Base-by-base conservation (phyloP, 306 rosid genomes). In the Cucurbita argyrosperma region DNA sequence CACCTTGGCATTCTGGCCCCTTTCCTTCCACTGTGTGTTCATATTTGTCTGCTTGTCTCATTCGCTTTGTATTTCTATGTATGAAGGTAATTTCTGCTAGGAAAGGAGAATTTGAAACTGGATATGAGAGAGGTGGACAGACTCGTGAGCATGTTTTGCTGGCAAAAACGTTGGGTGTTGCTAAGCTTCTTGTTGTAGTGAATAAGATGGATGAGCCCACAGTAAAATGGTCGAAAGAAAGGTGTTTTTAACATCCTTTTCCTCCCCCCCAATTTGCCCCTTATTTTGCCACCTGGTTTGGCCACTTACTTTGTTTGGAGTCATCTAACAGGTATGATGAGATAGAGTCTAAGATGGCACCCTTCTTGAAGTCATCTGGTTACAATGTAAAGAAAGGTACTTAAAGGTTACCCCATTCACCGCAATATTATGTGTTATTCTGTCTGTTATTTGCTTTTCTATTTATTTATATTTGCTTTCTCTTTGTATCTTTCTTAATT, bases 101-200 rank as follows among this genome's bases (percentile, higher is more conserved):
- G 58, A 95, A 91, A 83, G 99, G 99, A 57, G 99, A 95, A 81
- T 95, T 95, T 77, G 99, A 95, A 82, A 95, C 99, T 61, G 99
- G 99, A 67, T 95, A 88, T 75, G 99, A 95, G 91, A 90, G 88
- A 77, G 99, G 99, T 82, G 99, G 99, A 38, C 99, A 95, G 82
- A 95, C 99, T 60, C 97, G 99, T 79, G 99, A 95, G 64, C 99
- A 95, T 49, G 99, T 95, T 76, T 96, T 89, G 76, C 96, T 95
- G 78, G 97, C 99, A 21, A 95, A 95, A 86, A 95, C 99, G 0
- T 72, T 95, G 79, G 99, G 99, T 72, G 97, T 95, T 79, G 50
- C 97, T 56, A 95, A 95, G 83, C 82, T 95, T 63, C 80, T 95
- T 60, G 91, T 95, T 77, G 99, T 91, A 60, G 91, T 95, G 45